Conservation (phyloP, 164 flowering plant species). For the Magnolia changhungtana region DNA sequence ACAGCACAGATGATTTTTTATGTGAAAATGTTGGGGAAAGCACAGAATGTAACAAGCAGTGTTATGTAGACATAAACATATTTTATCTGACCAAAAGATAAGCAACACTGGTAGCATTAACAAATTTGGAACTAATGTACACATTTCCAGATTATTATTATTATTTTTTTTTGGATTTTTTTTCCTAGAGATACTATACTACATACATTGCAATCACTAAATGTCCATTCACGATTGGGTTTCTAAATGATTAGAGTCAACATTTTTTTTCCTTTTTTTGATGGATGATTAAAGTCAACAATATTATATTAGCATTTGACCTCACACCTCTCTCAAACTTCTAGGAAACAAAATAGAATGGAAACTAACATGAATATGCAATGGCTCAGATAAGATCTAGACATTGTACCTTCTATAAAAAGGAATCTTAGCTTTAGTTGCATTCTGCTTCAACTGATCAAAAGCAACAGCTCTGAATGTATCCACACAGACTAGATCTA, state of each 20-base stretch:
- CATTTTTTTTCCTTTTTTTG: neutral
- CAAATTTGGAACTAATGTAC: too few relatives aligned
- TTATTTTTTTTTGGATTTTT: too few relatives aligned
- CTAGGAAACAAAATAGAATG: neutral
- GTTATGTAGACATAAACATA: too few relatives aligned
- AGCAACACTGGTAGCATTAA: neutral
- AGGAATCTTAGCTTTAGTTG: slow-evolving; percentile 97
- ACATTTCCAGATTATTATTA: too few relatives aligned
- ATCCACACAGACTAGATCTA: slow-evolving; percentile 94
- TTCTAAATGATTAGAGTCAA: neutral
- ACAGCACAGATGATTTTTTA: neutral
- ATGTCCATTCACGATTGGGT: too few relatives aligned
- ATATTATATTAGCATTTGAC: neutral
- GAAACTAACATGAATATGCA: neutral
- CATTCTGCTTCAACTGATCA: slow-evolving; percentile 99
- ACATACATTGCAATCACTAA: too few relatives aligned
- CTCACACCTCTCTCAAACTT: neutral
- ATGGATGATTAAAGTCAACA: neutral
- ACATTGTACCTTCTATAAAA: slow-evolving; percentile 80
- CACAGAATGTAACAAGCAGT: neutral
- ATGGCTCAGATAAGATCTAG: too few relatives aligned
- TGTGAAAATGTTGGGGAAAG: neutral
- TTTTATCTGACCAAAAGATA: neutral
- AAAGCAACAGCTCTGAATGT: slow-evolving; percentile 99
- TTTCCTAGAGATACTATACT: too few relatives aligned